A percentile compares a stretch with the other conserved stretches of the same genome.
Evolutionary conservation across 129 eudicot species (phyloP).

Genomic region (Daucus carota): DNA sequence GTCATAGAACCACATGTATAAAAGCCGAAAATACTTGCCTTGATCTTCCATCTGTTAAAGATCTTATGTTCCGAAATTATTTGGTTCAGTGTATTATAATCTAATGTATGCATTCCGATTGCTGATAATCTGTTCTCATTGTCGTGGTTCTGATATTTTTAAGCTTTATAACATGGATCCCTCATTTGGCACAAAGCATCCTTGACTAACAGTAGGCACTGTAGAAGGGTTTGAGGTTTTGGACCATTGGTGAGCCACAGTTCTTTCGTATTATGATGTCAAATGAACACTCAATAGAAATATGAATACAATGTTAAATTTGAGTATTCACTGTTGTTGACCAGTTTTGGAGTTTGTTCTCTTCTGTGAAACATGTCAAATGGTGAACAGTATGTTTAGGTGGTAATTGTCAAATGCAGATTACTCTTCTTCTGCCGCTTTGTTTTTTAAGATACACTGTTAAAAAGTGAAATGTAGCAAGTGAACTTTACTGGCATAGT

Average conservation of each 20-base stretch:
- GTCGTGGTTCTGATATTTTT: neutral
- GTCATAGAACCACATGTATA: neutral
- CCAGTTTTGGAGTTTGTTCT: neutral
- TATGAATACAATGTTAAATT: neutral
- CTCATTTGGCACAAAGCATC: neutral
- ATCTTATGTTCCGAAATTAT: neutral
- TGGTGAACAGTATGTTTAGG: neutral
- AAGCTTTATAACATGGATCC: neutral
- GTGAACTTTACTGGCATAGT: constrained; percentile 1
- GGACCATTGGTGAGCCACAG: neutral
- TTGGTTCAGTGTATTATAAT: neutral
- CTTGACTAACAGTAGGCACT: neutral
- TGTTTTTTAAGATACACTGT: neutral
- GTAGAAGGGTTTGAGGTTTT: neutral
- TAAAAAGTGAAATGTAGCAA: neutral
- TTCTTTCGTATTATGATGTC: neutral
- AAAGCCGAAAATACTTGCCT: neutral
- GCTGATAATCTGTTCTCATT: neutral
- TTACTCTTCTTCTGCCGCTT: neutral
- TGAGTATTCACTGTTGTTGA: neutral
- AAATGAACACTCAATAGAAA: neutral
- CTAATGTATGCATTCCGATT: neutral
- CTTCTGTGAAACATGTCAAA: neutral
- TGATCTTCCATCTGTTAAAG: neutral
- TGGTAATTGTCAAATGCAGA: neutral